Percentiles rank a stretch among this genome's conserved stretches.
These are phyloP conservation scores for Allomyces macrogynus DNA, from an alignment of 192 early-diverging fungal species.

Conservation along the genomic window DNA sequence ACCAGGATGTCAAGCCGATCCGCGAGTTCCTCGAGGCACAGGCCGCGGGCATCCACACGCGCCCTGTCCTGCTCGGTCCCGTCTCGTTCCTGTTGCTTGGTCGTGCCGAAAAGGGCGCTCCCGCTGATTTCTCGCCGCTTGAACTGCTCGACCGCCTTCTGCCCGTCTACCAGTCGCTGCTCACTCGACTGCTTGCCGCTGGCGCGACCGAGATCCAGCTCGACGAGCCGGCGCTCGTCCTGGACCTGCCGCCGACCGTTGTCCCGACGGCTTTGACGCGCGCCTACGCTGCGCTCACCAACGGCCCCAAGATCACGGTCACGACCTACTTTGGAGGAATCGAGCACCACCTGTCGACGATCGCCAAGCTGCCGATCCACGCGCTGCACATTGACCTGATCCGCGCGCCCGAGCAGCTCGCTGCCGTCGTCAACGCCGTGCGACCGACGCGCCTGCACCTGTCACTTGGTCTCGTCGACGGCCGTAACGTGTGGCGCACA, in stretches of 20 bases:
- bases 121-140: constrained; percentile 45
- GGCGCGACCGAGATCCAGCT: constrained; percentile 70
- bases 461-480: constrained; percentile 82
- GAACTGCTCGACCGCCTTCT: constrained; percentile 52
- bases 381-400: constrained; percentile 84
- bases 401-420: constrained; percentile 35
- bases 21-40: constrained; percentile 80
- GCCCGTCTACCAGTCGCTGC: constrained; percentile 58
- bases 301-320: constrained; percentile 32
- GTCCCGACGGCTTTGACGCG: constrained; percentile 28
- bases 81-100: constrained; percentile 72
- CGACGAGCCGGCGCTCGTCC: constrained; percentile 59
- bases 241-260: constrained; percentile 27
- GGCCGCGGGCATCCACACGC: constrained; percentile 72
- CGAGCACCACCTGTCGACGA: constrained; percentile 45
- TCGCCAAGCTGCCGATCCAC: constrained; percentile 52
- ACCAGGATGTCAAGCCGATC: constrained; percentile 34
- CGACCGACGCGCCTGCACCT: constrained; percentile 33
- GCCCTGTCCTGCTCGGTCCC: constrained; percentile 83
- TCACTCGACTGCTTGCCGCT: constrained; percentile 46
- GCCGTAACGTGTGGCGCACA: constrained; percentile 95
- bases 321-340: constrained; percentile 89
- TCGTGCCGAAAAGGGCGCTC: constrained; percentile 50
- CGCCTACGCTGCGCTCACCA: constrained; percentile 41
- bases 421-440: not conserved